Evolutionary conservation across 257 asterid genomes (phyloP).

Genomic region (Cynanchum wilfordii): DNA sequence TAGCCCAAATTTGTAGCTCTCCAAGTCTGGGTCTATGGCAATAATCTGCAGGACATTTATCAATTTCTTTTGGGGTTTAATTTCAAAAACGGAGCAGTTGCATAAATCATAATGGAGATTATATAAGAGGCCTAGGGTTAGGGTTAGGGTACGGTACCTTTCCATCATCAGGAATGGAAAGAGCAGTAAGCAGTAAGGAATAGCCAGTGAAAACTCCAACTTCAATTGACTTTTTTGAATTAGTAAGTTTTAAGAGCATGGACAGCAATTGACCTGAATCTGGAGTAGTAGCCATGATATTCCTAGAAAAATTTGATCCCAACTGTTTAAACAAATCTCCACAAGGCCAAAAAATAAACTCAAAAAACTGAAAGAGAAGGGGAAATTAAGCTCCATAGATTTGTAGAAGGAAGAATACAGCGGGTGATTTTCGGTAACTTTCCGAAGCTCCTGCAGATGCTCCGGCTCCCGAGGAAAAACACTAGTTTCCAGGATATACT

Average conservation of each 20-base stretch:
- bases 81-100: too few species aligned
- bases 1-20: too few species aligned
- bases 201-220: constrained; percentile 1
- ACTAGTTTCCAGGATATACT: too few species aligned
- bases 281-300: not conserved
- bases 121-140: too few species aligned
- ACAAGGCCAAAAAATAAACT: not conserved
- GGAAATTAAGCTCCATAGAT: not conserved
- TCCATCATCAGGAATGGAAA: too few species aligned
- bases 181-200: too few species aligned
- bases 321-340: not conserved
- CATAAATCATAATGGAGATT: too few species aligned
- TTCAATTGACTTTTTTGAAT: constrained; percentile 6
- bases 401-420: not conserved
- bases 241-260: not conserved
- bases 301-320: not conserved
- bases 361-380: too few species aligned
- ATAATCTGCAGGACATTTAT: constrained; percentile 28
- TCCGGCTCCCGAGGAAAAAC: too few species aligned
- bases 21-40: constrained; percentile 21
- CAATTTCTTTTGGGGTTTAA: too few species aligned
- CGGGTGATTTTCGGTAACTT: not conserved
- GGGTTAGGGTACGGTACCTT: too few species aligned
- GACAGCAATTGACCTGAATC: constrained; percentile 7
- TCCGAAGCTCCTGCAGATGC: not conserved